Conservation (phyloP, 73 alveolate species). For the Effrenium voratum region DNA sequence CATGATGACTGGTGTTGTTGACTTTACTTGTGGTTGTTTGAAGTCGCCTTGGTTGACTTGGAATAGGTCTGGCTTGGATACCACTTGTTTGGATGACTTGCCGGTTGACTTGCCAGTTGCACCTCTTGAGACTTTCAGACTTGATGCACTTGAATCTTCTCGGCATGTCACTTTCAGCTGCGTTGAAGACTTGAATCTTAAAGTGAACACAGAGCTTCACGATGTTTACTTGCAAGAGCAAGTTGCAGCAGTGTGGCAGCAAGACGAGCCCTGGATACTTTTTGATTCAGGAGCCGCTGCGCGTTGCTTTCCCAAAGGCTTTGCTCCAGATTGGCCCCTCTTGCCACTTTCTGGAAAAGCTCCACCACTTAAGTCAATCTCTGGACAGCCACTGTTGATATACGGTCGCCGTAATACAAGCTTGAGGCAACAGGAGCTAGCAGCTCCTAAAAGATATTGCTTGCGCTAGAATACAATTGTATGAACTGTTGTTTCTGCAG, state of each 20-base stretch:
- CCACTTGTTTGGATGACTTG: not conserved
- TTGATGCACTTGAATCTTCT: not conserved
- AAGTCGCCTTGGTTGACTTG: not conserved
- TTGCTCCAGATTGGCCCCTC: conserved; percentile 18
- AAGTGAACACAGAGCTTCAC: not conserved
- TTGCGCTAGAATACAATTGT: no score
- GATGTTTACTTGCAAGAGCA: not conserved
- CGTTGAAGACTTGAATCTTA: not conserved
- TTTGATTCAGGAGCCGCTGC: conserved; percentile 27
- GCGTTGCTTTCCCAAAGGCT: conserved; percentile 9
- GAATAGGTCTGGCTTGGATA: not conserved
- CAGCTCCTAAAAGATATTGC: no score
- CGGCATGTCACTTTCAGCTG: not conserved
- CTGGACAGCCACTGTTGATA: not conserved
- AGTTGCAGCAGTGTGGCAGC: not conserved
- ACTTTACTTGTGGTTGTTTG: not conserved
- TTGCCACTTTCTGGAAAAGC: not conserved
- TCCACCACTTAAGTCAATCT: conserved; percentile 7
- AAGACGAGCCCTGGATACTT: not conserved
- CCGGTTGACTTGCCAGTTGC: conserved; percentile 4
- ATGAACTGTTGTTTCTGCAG: no score
- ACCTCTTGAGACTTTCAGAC: not conserved
- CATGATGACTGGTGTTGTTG: not conserved
- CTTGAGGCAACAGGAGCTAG: no score
- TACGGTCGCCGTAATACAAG: no score